phyloP scores from a whole-genome alignment of 108 stramenopile species.

The Pseudonitzschia multistriata region DNA sequence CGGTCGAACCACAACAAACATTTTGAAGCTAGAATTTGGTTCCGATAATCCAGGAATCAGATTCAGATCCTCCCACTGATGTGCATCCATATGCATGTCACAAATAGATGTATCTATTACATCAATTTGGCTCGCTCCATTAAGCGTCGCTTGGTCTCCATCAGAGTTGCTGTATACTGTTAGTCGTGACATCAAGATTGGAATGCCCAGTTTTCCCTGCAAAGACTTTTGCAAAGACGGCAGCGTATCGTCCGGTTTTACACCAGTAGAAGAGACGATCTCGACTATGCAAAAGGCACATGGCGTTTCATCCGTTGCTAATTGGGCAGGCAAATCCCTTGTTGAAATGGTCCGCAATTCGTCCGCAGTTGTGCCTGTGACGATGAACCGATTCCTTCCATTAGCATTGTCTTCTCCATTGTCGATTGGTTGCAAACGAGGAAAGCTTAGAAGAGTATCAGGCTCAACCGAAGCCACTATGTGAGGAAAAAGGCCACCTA shows the following conservation, averaged over 20 bases:
- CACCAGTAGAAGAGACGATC: conserved; percentile 3
- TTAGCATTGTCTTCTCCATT: background rate
- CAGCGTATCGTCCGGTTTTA: background rate
- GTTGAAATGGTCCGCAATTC: conserved; percentile 21
- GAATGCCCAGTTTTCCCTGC: background rate
- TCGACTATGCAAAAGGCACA: conserved; percentile 27
- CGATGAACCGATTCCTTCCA: background rate
- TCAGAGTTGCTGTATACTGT: background rate
- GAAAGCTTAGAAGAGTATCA: conserved; percentile 5
- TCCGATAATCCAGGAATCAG: background rate
- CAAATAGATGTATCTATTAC: background rate
- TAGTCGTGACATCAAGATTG: background rate
- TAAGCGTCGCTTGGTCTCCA: background rate
- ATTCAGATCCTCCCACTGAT: conserved; percentile 14
- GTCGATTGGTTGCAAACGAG: conserved; percentile 14
- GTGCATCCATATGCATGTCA: background rate
- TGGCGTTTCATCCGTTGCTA: conserved; percentile 10
- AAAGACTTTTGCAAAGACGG: background rate
- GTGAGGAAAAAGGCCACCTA: conserved; percentile 66
- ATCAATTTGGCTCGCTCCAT: background rate
- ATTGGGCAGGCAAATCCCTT: conserved; percentile 33
- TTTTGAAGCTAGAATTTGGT: background rate
- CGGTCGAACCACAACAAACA: conserved; percentile 48
- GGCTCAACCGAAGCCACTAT: conserved; percentile 31
- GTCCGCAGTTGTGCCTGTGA: background rate